Evolutionary conservation across 2,329 filamentous ascomycete species (phyloP).

Genomic region (Mycosphaerella sp.): DNA sequence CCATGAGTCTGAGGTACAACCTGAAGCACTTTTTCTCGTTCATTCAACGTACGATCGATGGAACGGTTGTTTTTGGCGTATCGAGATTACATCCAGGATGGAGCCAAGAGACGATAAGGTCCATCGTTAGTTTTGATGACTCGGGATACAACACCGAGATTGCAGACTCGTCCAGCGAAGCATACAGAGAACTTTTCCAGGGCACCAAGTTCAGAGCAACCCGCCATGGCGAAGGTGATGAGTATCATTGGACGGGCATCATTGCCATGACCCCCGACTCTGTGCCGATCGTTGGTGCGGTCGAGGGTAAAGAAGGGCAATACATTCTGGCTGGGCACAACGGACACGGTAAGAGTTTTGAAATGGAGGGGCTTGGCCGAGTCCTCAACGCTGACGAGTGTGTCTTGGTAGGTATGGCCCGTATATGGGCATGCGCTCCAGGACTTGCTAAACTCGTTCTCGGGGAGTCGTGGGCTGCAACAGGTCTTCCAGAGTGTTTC

Average conservation of each 20-base stretch:
- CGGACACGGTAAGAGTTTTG: constrained; percentile 24
- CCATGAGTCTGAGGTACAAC: constrained; percentile 43
- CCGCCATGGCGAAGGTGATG: constrained; percentile 40
- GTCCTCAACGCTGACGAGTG: neutral
- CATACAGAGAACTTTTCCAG: constrained; percentile 36
- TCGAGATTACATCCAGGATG: constrained; percentile 38
- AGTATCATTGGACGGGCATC: constrained; percentile 45
- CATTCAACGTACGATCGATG: constrained; percentile 42
- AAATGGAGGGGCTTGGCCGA: neutral
- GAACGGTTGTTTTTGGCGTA: constrained; percentile 41
- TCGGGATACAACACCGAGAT: constrained; percentile 38
- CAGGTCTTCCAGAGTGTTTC: constrained; percentile 23
- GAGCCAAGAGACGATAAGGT: constrained; percentile 19
- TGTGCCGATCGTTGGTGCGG: constrained; percentile 42
- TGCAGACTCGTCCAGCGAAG: constrained; percentile 34
- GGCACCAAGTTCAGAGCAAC: constrained; percentile 12
- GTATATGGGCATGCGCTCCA: constrained; percentile 44
- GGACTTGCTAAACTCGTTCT: constrained; percentile 40
- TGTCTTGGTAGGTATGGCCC: constrained; percentile 33
- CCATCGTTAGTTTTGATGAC: constrained; percentile 37
- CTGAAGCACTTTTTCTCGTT: constrained; percentile 47
- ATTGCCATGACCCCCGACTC: constrained; percentile 43
- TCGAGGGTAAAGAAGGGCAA: constrained; percentile 40
- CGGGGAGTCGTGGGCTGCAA: constrained; percentile 24
- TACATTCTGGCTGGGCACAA: constrained; percentile 48